A percentile compares a stretch with the other conserved stretches of the same genome.
Conservation (phyloP, 345 rosid genomes). For the Eucalyptus virginea region DNA sequence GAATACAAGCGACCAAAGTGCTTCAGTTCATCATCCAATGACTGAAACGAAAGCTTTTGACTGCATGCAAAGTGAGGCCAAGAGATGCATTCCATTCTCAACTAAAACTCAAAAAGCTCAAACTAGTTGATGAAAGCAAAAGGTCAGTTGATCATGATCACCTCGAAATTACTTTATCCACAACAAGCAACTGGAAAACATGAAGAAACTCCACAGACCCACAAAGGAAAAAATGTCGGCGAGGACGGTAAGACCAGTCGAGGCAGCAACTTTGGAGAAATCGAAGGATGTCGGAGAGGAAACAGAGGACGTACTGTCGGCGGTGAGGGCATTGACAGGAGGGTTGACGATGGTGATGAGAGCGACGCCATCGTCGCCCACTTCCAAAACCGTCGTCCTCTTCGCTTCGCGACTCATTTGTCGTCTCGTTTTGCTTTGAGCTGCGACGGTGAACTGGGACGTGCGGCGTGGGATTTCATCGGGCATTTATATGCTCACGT, state of each 20-base stretch:
- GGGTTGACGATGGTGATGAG: slow-evolving; percentile 76
- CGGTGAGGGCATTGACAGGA: slow-evolving; percentile 86
- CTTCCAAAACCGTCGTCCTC: slow-evolving; percentile 63
- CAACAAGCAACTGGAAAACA: not conserved
- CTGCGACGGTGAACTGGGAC: not conserved
- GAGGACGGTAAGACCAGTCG: not conserved
- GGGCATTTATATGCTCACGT: not conserved
- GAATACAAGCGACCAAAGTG: not conserved
- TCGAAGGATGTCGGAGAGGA: not conserved
- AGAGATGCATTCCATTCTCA: not conserved
- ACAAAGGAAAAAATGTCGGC: not conserved
- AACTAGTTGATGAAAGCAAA: not conserved
- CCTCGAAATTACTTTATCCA: not conserved
- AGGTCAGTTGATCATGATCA: not conserved
- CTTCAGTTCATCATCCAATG: not conserved
- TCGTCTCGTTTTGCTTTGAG: not conserved
- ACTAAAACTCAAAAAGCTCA: not conserved
- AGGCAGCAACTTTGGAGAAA: not conserved
- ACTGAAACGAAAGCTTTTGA: not conserved
- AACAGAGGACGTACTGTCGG: slow-evolving; percentile 37
- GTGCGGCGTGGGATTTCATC: not conserved
- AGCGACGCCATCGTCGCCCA: slow-evolving; percentile 88
- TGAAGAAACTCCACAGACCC: not conserved
- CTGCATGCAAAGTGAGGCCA: not conserved
- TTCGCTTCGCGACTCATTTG: slow-evolving; percentile 19